These are phyloP conservation scores for Raddia guianensis DNA, from an alignment of 176 grass and related monocot species.

Conservation along the genomic window DNA sequence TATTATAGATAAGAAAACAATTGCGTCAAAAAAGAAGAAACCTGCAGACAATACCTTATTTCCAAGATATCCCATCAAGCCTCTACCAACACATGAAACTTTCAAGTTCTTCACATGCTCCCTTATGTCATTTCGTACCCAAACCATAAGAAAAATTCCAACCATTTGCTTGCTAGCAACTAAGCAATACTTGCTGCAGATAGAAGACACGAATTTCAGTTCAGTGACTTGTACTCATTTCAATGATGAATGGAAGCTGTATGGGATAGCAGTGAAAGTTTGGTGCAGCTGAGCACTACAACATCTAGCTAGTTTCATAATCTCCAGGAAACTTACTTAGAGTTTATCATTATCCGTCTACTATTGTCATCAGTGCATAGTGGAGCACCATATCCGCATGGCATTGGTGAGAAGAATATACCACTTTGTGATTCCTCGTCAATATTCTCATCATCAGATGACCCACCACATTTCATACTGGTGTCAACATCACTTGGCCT, in stretches of 20 bases:
- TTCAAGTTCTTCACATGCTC: conserved; percentile 90
- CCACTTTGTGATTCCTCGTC: conserved; percentile 77
- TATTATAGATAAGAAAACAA: conserved; percentile 3
- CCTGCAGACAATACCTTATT: conserved; percentile 65
- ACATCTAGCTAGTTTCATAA: background rate
- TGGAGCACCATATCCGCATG: conserved; percentile 64
- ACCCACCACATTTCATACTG: conserved; percentile 74
- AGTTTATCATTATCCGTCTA: conserved; percentile 43
- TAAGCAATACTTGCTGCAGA: conserved; percentile 72
- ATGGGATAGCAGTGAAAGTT: conserved; percentile 7
- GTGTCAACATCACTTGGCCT: conserved; percentile 80
- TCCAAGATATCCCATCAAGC: conserved; percentile 96
- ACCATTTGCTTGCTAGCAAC: conserved; percentile 99
- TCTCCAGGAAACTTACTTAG: conserved; percentile 48
- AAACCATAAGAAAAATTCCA: conserved; percentile 91
- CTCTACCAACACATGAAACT: conserved; percentile 94
- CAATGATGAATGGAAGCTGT: background rate
- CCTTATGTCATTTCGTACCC: conserved; percentile 88
- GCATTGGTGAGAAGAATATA: conserved; percentile 74
- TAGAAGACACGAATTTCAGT: conserved; percentile 34
- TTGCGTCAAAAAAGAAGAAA: background rate
- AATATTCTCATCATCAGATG: conserved; percentile 89
- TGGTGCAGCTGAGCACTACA: background rate
- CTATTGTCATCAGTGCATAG: conserved; percentile 46
- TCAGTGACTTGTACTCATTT: background rate